Base-by-base conservation (phyloP, 768 basidiomycete genomes). In the Hypholoma fasciculare region DNA sequence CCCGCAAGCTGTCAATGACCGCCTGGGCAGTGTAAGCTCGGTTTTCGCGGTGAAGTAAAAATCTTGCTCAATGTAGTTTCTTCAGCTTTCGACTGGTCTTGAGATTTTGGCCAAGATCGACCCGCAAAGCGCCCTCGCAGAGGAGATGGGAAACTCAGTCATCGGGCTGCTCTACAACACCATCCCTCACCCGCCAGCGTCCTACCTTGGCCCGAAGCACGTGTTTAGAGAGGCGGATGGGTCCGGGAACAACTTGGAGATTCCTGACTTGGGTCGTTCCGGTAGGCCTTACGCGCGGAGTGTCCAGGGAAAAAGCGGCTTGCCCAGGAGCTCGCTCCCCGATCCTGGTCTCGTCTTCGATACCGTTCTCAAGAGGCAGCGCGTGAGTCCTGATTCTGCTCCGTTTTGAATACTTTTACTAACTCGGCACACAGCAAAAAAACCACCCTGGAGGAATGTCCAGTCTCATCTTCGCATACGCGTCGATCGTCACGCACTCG, bases 291-390 rank as follows among this genome's bases (percentile, higher is more conserved):
- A 86, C 62, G 78, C 84, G 0, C 74, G 84, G 9, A 81, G 76
- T 59, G 82, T 84, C 1, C 80, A 78, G 60, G 75, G 73, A 27
- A 73, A 75, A 49, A 70, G 71, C 38, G 74, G 76, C 8, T 60
- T 79, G 30, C 74, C 81, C 0, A 66, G 70, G 38, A 66, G 71
- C 42, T 69, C 76, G 9, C 76, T 85, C 2, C 86, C 86, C 13
- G 84, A 86, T 59, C 72, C 88, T 14, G 81, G 78, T 0, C 62
- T 85, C 1, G 73, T 91, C 26, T 91, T 88, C 54, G 89, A 91
- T 59, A 73, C 76, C 2, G 77, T 91, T 19, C 69, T 91, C 20
- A 65, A 76, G 69, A 65, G 68, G 52, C 74, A 57, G 63, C 60
- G 60, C 7, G 63, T 64, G 17, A 44, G 60, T 61, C 23, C 23